Percentiles rank a stretch among this genome's conserved stretches.
These are phyloP conservation scores for Przewalskia tangutica DNA, from an alignment of 257 asterid species.

Conservation along the genomic window DNA sequence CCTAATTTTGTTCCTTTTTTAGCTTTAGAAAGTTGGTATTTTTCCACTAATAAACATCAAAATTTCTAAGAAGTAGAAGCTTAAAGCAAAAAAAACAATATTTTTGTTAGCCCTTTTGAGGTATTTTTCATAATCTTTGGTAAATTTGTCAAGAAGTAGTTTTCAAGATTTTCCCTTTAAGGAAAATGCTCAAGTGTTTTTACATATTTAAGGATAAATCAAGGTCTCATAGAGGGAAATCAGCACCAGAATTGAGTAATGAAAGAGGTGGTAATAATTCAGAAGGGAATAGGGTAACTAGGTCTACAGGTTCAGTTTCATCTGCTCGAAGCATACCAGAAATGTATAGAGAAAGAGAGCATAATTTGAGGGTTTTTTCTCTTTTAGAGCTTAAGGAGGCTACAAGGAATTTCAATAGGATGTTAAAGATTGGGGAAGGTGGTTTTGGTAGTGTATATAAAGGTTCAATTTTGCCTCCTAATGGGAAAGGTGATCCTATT, in stretches of 20 bases:
- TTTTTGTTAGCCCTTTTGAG: background rate
- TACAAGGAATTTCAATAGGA: slow-evolving; percentile 52
- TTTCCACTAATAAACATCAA: background rate
- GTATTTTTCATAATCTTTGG: background rate
- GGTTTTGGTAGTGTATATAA: slow-evolving; percentile 91
- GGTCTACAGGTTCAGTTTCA: slow-evolving; percentile 58
- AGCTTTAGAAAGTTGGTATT: background rate
- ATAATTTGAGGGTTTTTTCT: slow-evolving; percentile 48
- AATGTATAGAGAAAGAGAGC: slow-evolving; percentile 57
- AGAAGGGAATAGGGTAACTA: slow-evolving; percentile 24
- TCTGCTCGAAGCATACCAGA: slow-evolving; percentile 53
- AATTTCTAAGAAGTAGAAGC: background rate
- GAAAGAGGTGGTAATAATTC: slow-evolving; percentile 19
- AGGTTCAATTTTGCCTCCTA: slow-evolving; percentile 38
- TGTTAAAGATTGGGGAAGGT: slow-evolving; percentile 80
- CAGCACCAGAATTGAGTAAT: slow-evolving; percentile 54
- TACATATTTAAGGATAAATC: slow-evolving; percentile 41
- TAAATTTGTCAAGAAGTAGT: background rate
- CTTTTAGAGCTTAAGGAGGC: slow-evolving; percentile 61
- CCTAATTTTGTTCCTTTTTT: background rate
- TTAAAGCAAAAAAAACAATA: background rate
- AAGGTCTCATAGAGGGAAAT: slow-evolving; percentile 28
- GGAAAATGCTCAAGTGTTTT: slow-evolving; percentile 53
- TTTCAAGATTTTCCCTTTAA: background rate
- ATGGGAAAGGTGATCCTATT: slow-evolving; percentile 29